These are phyloP conservation scores for Calocybe indica DNA, from an alignment of 768 basidiomycete genomes.

Conservation along the genomic window DNA sequence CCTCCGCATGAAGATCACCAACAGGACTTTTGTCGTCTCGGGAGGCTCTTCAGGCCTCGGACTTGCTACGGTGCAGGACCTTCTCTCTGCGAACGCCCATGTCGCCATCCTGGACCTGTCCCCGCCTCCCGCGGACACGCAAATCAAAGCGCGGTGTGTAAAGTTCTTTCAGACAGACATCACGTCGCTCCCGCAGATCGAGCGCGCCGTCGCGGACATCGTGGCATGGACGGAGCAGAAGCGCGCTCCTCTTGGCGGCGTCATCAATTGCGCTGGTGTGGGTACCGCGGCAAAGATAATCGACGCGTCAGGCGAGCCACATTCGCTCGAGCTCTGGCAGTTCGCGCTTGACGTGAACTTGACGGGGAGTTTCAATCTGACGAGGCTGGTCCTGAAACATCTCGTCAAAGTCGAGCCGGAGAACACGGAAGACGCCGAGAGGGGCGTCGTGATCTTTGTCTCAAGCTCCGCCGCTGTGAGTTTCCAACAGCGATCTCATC, in stretches of 20 bases:
- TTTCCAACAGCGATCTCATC: neutral
- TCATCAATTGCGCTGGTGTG: conserved; percentile 55
- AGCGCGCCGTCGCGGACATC: conserved; percentile 29
- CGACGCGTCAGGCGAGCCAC: conserved; percentile 37
- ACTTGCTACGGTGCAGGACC: conserved; percentile 41
- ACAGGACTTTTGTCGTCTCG: conserved; percentile 53
- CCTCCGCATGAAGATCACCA: conserved; percentile 34
- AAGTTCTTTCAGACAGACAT: conserved; percentile 39
- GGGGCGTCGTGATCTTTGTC: conserved; percentile 54
- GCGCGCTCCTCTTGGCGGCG: conserved; percentile 45
- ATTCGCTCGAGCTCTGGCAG: conserved; percentile 47
- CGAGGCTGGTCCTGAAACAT: conserved; percentile 44
- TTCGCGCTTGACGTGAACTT: conserved; percentile 48
- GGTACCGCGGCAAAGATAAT: conserved; percentile 42
- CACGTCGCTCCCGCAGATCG: conserved; percentile 27
- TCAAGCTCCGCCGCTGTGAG: conserved; percentile 49
- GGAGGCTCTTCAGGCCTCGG: conserved; percentile 58
- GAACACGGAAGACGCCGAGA: conserved; percentile 41
- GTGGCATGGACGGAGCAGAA: conserved; percentile 36
- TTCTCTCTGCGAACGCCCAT: conserved; percentile 37
- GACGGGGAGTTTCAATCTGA: conserved; percentile 55
- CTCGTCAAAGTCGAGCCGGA: conserved; percentile 42
- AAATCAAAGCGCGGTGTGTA: conserved; percentile 8
- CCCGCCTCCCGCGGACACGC: conserved; percentile 24
- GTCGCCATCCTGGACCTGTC: conserved; percentile 48